phyloP scores from a whole-genome alignment of 352 stramenopile species.

The Globisporangium orthogonon region DNA sequence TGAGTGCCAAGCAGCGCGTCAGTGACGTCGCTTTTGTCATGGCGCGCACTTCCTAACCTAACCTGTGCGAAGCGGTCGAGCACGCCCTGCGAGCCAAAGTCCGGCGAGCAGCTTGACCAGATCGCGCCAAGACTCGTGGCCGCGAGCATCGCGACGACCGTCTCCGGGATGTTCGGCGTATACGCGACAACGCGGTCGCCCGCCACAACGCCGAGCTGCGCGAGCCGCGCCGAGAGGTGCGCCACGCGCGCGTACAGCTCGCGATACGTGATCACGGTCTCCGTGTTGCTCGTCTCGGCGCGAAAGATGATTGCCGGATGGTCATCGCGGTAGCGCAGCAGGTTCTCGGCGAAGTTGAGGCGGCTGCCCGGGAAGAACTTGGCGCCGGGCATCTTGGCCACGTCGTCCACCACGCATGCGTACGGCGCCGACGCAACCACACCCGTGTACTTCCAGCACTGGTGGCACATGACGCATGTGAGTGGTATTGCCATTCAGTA shows the following conservation, averaged over 20 bases:
- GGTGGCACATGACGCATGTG: not conserved
- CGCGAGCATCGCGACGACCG: constrained; percentile 68
- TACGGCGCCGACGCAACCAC: constrained; percentile 53
- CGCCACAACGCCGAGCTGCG: constrained; percentile 33
- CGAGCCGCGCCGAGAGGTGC: constrained; percentile 32
- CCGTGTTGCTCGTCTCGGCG: constrained; percentile 54
- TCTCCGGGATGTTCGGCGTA: constrained; percentile 65
- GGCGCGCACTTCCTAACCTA: not conserved
- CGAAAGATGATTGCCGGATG: constrained; percentile 69
- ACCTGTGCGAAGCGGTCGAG: constrained; percentile 75
- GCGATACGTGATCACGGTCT: constrained; percentile 51
- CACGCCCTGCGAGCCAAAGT: constrained; percentile 82
- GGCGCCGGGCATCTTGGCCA: constrained; percentile 57
- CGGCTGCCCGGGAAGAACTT: constrained; percentile 67
- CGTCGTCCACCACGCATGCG: constrained; percentile 45
- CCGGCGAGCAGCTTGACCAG: constrained; percentile 80
- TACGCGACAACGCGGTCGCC: constrained; percentile 66
- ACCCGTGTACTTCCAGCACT: constrained; percentile 74
- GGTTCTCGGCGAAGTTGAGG: constrained; percentile 74
- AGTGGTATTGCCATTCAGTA: not conserved
- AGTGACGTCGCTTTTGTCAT: not conserved
- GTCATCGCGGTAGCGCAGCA: constrained; percentile 69
- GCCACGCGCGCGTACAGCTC: constrained; percentile 61
- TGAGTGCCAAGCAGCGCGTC: not conserved
- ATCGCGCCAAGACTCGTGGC: constrained; percentile 61